Evolutionary conservation across 306 rosid species (phyloP), one percentile per base, ranked within the genome.

Genomic region (Vachellia collinsii): DNA sequence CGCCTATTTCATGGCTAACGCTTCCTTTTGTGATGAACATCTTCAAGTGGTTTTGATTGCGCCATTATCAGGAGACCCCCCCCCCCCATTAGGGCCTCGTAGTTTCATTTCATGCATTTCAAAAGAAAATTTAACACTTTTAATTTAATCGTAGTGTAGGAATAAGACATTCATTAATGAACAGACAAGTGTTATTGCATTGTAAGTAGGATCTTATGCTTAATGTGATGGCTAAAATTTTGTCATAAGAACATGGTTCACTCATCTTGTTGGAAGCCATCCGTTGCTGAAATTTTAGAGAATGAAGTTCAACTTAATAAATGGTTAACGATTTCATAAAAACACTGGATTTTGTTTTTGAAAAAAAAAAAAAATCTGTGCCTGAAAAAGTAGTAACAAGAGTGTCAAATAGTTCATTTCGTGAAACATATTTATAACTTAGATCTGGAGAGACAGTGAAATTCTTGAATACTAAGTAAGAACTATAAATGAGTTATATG

Each of bases 11-110:
- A 38, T 61, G 74, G 41, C 54, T 61, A 62, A 37, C 39, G 23
- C 74, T 61, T 46, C 22, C 70, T 69, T 20, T 38, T 9, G 7
- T 69, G 29, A 36, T 38, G 1, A n/a, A 19, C 29, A n/a, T 54
- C n/a, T 53, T 54, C 0, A 11, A n/a, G 53, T 76, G 81, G 73
- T 64, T 69, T 50, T 13, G 36, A 36, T 61, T 61, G 66, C 66
- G 16, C 17, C 6, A 22, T 11, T 23, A 59, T 59, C 7, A 59
- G 10, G 37, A 16, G 65, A 7, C n/a, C n/a, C n/a, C n/a, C n/a
- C n/a, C n/a, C n/a, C n/a, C n/a, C n/a, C 37, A 51, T 50, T 16
- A 22, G 34, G 20, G 10, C 11, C 1, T 19, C 2, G 34, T 29
- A 29, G 34, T 29, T 8, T 20, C 22, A 14, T 2, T 58, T 58